These are phyloP conservation scores for Sporothrix inflata DNA, from an alignment of 2,329 filamentous ascomycete genomes.

Conservation along the genomic window DNA sequence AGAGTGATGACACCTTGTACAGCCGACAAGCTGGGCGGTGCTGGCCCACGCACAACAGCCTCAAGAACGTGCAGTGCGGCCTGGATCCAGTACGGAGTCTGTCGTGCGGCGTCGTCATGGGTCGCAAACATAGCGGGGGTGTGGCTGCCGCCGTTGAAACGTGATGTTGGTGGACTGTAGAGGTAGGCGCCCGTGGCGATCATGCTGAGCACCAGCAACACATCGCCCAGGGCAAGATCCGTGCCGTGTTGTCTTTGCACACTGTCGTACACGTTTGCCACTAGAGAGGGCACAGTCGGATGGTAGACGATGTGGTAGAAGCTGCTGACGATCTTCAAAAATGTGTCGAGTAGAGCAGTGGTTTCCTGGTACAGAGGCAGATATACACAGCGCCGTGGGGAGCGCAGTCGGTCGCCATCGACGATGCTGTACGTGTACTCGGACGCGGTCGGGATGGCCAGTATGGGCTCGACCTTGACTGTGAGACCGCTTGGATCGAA, in stretches of 20 bases:
- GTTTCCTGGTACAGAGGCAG: conserved; percentile 22
- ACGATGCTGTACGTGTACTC: conserved; percentile 14
- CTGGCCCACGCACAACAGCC: background rate
- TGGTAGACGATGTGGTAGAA: conserved; percentile 29
- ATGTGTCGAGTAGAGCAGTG: background rate
- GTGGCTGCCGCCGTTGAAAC: background rate
- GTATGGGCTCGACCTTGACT: conserved; percentile 18
- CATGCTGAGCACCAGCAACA: conserved; percentile 22
- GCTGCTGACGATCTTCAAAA: conserved; percentile 15
- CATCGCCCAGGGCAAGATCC: background rate
- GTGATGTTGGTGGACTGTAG: background rate
- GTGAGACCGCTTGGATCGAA: background rate
- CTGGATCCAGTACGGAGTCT: conserved; percentile 24
- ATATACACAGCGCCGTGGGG: conserved; percentile 5
- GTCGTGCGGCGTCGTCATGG: background rate
- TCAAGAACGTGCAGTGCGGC: conserved; percentile 10
- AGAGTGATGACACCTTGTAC: conserved; percentile 26
- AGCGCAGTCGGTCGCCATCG: conserved; percentile 13
- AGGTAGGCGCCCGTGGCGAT: conserved; percentile 20
- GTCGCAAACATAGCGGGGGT: background rate
- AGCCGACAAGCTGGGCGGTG: conserved; percentile 4
- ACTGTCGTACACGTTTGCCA: conserved; percentile 17
- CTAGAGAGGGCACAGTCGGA: background rate
- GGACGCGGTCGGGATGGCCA: conserved; percentile 11
- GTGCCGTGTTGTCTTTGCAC: background rate